Evolutionary conservation across 208 protist genomes (phyloP), one percentile per base, ranked within the genome.

Genomic region (Leishmania aethiopica): DNA sequence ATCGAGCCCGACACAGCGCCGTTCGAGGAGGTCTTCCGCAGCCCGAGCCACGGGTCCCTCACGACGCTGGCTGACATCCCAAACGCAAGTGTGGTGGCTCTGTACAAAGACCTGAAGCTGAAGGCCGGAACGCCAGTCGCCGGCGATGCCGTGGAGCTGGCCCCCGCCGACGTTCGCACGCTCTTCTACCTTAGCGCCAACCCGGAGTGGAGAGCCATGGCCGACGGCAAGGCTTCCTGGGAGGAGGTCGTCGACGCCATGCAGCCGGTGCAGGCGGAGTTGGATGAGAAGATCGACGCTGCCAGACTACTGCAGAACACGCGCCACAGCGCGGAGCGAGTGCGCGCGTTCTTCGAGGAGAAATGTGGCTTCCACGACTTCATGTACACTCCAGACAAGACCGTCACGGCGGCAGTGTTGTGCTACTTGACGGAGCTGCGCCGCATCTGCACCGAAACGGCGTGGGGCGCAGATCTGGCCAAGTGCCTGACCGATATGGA

Each of bases 321-420:
- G 42, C 93, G 93, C 6, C 88, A 96, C 86, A 86, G 89, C 79
- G 86, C 81, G 15, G 85, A 94, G 64, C 89, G 94, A 1, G 91
- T 96, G 51, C 92, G 95, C 10, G 85, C 83, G 70, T 98, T 96
- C 79, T 96, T 89, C 70, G 93, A 98, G 75, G 94, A 98, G 80
- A 98, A 97, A 88, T 97, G 94, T 82, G 95, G 95, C 70, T 96
- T 97, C 79, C 80, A 84, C 51, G 95, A 98, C 82, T 98, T 97
- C 77, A 96, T 96, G 92, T 89, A 92, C 80, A 96, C 94, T 0
- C 89, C 91, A 1, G 95, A 98, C 78, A 96, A 96, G 79, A 84
- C 74, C 25, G 95, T 98, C 79, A 98, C 95, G 10, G 93, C 92
- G 32, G 92, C 93, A 22, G 91, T 95, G 75, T 72, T 96, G 53